phyloP scores from a whole-genome alignment of 345 rosid species.

The Psidium friedrichsthalianum region DNA sequence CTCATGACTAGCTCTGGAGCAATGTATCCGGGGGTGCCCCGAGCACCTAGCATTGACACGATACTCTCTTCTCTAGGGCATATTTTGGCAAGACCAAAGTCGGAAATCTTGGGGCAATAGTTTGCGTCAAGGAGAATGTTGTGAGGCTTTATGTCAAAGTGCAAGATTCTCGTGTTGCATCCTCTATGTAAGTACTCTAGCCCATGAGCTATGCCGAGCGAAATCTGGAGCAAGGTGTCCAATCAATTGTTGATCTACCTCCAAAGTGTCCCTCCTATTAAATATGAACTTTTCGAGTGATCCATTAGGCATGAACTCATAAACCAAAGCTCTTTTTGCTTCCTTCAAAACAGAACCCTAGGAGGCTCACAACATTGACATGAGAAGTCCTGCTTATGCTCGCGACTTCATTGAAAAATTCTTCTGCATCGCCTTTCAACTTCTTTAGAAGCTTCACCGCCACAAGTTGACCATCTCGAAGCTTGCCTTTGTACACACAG shows the following conservation, averaged over 20 bases:
- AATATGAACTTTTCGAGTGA: slow-evolving; percentile 23
- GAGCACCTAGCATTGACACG: slow-evolving; percentile 7
- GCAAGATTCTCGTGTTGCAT: no score
- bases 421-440: slow-evolving; percentile 25
- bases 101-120: slow-evolving; percentile 25
- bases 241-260: not conserved
- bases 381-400: slow-evolving; percentile 47
- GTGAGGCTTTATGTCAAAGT: slow-evolving; percentile 40
- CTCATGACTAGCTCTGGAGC: slow-evolving; percentile 22
- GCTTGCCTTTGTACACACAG: slow-evolving; percentile 13
- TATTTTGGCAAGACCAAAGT: slow-evolving; percentile 37
- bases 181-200: slow-evolving; percentile 29
- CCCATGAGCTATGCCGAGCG: slow-evolving; percentile 18
- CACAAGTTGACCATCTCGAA: slow-evolving; percentile 17
- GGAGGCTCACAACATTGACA: slow-evolving; percentile 18
- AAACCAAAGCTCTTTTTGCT: slow-evolving; percentile 11
- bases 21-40: slow-evolving; percentile 28
- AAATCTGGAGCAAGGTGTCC: slow-evolving; percentile 11
- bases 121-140: slow-evolving; percentile 31
- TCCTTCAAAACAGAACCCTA: slow-evolving; percentile 15
- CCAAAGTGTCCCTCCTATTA: not conserved
- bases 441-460: slow-evolving; percentile 28
- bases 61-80: slow-evolving; percentile 15
- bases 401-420: slow-evolving; percentile 30
- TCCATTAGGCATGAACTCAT: slow-evolving; percentile 26